phyloP scores from a whole-genome alignment of 306 rosid species.

The Ceratonia siliqua region DNA sequence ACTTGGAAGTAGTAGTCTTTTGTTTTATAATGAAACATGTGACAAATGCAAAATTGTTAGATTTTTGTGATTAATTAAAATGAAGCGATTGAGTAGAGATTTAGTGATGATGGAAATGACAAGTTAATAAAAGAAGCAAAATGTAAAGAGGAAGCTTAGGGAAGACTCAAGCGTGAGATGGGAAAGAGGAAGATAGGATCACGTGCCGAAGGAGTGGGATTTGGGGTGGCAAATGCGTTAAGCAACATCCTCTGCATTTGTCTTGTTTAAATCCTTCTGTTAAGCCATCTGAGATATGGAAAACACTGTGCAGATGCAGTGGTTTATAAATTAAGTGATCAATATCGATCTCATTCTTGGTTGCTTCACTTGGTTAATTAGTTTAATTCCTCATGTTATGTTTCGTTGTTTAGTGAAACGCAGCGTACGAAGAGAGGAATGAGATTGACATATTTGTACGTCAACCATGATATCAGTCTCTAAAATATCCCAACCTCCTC shows the following conservation, averaged over 20 bases:
- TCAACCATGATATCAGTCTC: conserved; percentile 29
- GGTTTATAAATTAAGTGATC: conserved; percentile 44
- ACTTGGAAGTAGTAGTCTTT: no score
- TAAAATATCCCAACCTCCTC: conserved; percentile 30
- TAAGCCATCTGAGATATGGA: neutral
- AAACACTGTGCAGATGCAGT: conserved; percentile 25
- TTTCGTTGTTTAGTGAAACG: no score
- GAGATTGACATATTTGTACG: conserved; percentile 47
- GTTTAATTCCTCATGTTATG: neutral
- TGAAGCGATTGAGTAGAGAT: no score
- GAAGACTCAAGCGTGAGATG: neutral
- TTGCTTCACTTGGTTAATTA: conserved; percentile 40
- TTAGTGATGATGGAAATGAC: neutral
- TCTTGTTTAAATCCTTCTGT: conserved; percentile 27
- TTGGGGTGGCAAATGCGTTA: conserved; percentile 55
- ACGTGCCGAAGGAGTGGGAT: conserved; percentile 45
- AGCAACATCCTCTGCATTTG: conserved; percentile 55
- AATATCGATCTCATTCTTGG: conserved; percentile 3
- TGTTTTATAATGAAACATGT: no score
- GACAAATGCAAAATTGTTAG: no score
- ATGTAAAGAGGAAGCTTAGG: conserved; percentile 40
- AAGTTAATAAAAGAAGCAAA: conserved; percentile 26
- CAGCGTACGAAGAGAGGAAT: conserved; percentile 53
- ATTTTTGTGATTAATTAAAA: no score
- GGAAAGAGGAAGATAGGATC: conserved; percentile 31